A percentile compares a stretch with the other conserved stretches of the same genome.
phyloP scores from a whole-genome alignment of 768 basidiomycete species.

The Tylopilus balloui region DNA sequence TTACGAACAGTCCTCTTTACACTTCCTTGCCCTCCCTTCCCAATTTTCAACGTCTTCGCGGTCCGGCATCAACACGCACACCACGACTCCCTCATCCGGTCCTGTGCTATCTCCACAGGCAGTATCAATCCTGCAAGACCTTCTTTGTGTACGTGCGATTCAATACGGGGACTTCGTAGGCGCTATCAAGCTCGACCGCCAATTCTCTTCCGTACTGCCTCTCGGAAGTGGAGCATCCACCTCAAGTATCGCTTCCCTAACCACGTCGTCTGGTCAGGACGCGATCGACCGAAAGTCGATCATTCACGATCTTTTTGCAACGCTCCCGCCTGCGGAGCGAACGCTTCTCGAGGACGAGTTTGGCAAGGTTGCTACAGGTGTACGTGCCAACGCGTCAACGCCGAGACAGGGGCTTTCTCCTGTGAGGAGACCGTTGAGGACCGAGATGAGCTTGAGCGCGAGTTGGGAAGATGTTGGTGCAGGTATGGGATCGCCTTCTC shows the following conservation, averaged over 20 bases:
- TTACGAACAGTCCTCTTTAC: constrained; percentile 58
- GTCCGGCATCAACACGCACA: constrained; percentile 3
- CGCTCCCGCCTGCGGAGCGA: constrained; percentile 61
- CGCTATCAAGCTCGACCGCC: constrained; percentile 73
- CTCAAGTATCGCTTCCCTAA: constrained; percentile 26
- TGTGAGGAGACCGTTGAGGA: constrained; percentile 19
- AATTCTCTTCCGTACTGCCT: constrained; percentile 47
- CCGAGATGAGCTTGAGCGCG: constrained; percentile 44
- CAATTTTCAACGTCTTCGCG: constrained; percentile 23
- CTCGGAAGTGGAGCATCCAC: constrained; percentile 5
- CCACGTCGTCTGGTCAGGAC: constrained; percentile 21
- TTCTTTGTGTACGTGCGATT: constrained; percentile 74
- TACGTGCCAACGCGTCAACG: constrained; percentile 10
- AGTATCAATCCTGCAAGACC: constrained; percentile 62
- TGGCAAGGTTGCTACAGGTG: constrained; percentile 32
- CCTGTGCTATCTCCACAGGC: constrained; percentile 40
- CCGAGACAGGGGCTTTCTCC: constrained; percentile 9
- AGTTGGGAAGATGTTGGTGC: constrained; percentile 60
- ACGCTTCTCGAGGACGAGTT: constrained; percentile 58
- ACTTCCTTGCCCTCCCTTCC: constrained; percentile 54
- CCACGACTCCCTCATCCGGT: background rate
- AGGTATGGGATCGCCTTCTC: constrained; percentile 10
- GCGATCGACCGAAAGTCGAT: constrained; percentile 53
- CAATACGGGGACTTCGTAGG: constrained; percentile 64
- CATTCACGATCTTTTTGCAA: constrained; percentile 63